Evolutionary conservation across 2,329 filamentous ascomycete genomes (phyloP).

Genomic region (Septoria petroselini): DNA sequence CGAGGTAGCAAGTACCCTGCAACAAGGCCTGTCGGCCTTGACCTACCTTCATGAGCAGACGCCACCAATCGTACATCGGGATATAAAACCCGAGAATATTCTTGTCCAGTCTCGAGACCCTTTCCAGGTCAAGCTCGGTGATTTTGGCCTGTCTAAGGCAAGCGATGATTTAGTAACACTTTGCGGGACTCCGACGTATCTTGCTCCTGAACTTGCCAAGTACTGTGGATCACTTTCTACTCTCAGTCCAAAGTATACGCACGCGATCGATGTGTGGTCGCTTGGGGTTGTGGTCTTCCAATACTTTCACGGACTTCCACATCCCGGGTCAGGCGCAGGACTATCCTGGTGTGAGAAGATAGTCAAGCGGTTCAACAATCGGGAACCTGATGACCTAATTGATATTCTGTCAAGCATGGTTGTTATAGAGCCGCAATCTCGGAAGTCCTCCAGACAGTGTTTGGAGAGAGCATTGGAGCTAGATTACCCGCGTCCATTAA

Average conservation of each 20-base stretch:
- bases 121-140: constrained; percentile 10
- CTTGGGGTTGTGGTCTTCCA: constrained; percentile 9
- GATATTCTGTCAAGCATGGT: neutral
- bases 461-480: neutral
- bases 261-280: constrained; percentile 15
- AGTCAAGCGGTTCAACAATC: neutral
- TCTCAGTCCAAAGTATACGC: neutral
- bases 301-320: constrained; percentile 8
- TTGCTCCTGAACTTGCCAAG: constrained; percentile 5
- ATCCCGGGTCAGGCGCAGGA: neutral
- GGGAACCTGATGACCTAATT: neutral
- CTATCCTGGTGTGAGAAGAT: neutral
- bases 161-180: constrained; percentile 5
- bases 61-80: constrained; percentile 16
- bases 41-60: constrained; percentile 9
- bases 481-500: too few relatives aligned
- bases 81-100: constrained; percentile 18
- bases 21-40: constrained; percentile 8
- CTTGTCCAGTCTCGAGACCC: constrained; percentile 8
- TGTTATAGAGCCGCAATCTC: neutral
- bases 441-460: neutral
- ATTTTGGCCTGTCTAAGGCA: constrained; percentile 16
- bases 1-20: constrained; percentile 1
- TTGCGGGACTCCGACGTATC: constrained; percentile 7
- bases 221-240: neutral